Evolutionary conservation across 2,329 filamentous ascomycete species (phyloP), one percentile per base, ranked within the genome.

Genomic region (Scedosporium dehoogii): DNA sequence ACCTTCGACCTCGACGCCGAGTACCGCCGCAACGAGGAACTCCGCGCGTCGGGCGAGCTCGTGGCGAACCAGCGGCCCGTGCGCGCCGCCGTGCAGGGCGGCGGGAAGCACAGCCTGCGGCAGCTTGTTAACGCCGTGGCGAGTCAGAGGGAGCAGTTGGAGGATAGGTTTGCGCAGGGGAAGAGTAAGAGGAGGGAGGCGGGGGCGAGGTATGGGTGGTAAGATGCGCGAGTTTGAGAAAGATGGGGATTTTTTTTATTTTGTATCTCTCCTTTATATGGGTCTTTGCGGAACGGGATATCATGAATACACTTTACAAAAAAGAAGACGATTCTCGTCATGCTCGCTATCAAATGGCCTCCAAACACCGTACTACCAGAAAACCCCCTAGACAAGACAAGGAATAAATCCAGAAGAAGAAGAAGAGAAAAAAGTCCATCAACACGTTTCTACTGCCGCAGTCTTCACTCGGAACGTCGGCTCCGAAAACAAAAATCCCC

Each of bases 1-100:
- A 92, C 89, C 69, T 96, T 97, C 81, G 91, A 96, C 75, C 92
- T 91, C 66, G 91, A 96, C 71, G 78, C 80, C 63, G 92, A 97
- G 76, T 97, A 97, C 73, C 84, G 82, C 25, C 85, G 89, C 69
- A 97, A 97, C 73, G 90, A 96, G 75, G 81, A 81, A 67, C 72
- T 96, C 23, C 84, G 91, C 10, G 83, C 86, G 18, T 78, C 84
- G 59, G 88, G 89, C 70, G 85, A 92, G 72, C 83, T 85, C 59
- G 78, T 85, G 70, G 85, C 86, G 61, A 83, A 85, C 59, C 89
- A 96, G 75, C 92, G 93, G 69, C 90, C 92, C 6, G 87, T 97
- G 62, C 88, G 91, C 60, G 79, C 87, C 2, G 88, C 96, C 71
- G 87, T 90, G 25, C 89, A 92, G 3, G 90, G 91, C 64, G 63